phyloP scores from a whole-genome alignment of 495 filamentous ascomycete species.

The Lasiosphaeris hirsuta region DNA sequence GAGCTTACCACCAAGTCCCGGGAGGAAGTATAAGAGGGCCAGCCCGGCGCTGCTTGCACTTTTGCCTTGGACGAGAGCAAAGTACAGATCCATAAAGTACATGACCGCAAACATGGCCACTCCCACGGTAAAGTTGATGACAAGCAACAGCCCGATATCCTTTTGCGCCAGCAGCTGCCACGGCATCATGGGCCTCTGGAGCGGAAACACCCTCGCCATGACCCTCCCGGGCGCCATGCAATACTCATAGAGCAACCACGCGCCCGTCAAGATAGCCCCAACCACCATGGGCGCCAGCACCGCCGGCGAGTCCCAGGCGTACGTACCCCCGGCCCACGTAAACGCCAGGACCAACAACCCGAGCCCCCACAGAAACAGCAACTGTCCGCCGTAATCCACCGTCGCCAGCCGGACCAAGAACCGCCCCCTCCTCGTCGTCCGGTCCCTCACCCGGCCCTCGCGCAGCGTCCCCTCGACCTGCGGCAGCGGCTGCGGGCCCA shows the following conservation, averaged over 20 bases:
- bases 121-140: conserved; percentile 52
- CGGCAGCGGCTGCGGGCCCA: conserved; percentile 36
- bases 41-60: conserved; percentile 46
- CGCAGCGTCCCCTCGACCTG: conserved; percentile 17
- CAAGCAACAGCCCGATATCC: conserved; percentile 52
- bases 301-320: conserved; percentile 48
- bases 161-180: conserved; percentile 46
- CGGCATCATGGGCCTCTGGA: conserved; percentile 55
- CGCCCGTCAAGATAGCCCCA: conserved; percentile 43
- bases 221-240: conserved; percentile 46
- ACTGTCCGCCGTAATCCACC: conserved; percentile 52
- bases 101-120: conserved; percentile 51
- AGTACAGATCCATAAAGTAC: conserved; percentile 62
- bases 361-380: conserved; percentile 57
- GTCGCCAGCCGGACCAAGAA: conserved; percentile 39
- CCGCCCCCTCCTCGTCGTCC: conserved; percentile 23
- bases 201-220: conserved; percentile 42
- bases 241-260: conserved; percentile 54
- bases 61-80: conserved; percentile 49
- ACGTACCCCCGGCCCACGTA: conserved; percentile 57
- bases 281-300: conserved; percentile 52
- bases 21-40: conserved; percentile 46
- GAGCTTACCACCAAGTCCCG: conserved; percentile 42
- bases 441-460: conserved; percentile 10
- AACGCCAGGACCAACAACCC: conserved; percentile 56